phyloP scores from a whole-genome alignment of 2,329 filamentous ascomycete species.

The Cercospora beticola region DNA sequence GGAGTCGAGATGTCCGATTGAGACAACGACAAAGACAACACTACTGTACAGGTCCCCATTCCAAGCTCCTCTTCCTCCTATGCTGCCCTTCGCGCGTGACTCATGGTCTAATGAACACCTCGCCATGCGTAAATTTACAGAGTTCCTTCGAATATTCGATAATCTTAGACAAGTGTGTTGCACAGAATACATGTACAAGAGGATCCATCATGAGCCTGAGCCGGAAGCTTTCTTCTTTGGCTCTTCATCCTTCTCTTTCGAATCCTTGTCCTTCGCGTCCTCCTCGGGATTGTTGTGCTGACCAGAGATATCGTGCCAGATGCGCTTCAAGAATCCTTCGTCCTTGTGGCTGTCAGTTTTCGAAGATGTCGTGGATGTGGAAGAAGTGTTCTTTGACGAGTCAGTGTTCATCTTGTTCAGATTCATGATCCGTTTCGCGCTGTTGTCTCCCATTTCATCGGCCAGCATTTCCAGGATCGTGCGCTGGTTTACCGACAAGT shows the following conservation, averaged over 20 bases:
- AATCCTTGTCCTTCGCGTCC: conserved; percentile 17
- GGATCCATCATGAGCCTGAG: conserved; percentile 30
- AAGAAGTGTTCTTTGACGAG: conserved; percentile 68
- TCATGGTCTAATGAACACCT: conserved; percentile 2
- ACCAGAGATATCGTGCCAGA: conserved; percentile 91
- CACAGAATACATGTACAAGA: not conserved
- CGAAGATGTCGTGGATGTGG: conserved; percentile 42
- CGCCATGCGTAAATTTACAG: conserved; percentile 15
- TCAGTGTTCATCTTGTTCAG: conserved; percentile 45
- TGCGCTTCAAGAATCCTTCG: conserved; percentile 87
- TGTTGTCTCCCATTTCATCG: conserved; percentile 92
- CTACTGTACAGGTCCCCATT: conserved; percentile 14
- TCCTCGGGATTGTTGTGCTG: conserved; percentile 49
- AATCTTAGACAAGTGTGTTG: conserved; percentile 6
- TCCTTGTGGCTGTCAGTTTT: conserved; percentile 62
- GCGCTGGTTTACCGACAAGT: conserved; percentile 83
- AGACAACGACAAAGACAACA: conserved; percentile 17
- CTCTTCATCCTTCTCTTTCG: conserved; percentile 31
- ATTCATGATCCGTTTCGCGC: conserved; percentile 90
- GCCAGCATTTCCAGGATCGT: conserved; percentile 94
- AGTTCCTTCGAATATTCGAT: not conserved
- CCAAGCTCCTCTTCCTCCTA: not conserved
- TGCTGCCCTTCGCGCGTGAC: not conserved
- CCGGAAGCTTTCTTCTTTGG: conserved; percentile 40
- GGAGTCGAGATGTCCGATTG: conserved; percentile 22